Conservation (phyloP, 208 protist species). For the Leishmania turanica region DNA sequence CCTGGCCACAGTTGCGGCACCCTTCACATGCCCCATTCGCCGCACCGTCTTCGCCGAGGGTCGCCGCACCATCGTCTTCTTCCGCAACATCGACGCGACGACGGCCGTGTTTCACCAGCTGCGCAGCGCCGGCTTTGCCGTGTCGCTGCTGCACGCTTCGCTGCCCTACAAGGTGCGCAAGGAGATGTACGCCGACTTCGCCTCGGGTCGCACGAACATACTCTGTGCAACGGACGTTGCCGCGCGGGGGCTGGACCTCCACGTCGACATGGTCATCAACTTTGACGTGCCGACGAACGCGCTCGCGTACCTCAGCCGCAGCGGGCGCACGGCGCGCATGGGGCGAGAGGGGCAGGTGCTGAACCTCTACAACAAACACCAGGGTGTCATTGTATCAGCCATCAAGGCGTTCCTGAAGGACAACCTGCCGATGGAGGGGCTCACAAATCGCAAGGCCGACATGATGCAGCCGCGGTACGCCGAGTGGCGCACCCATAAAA, state of each 20-base stretch:
- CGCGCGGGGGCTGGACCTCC: conserved; percentile 78
- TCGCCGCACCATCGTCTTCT: conserved; percentile 71
- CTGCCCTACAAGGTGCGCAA: conserved; percentile 64
- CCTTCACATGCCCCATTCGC: conserved; percentile 65
- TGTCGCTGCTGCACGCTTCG: conserved; percentile 72
- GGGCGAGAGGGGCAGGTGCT: conserved; percentile 70
- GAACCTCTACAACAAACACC: conserved; percentile 75
- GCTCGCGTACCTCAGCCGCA: conserved; percentile 69
- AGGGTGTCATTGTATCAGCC: conserved; percentile 74
- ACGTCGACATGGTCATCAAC: conserved; percentile 90
- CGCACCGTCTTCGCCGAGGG: conserved; percentile 71
- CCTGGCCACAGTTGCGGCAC: conserved; percentile 69
- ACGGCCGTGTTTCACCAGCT: conserved; percentile 83
- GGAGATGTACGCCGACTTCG: conserved; percentile 71
- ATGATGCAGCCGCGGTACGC: conserved; percentile 77
- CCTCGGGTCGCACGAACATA: conserved; percentile 81
- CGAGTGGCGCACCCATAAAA: conserved; percentile 82
- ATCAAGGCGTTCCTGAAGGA: conserved; percentile 61
- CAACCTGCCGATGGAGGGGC: conserved; percentile 56
- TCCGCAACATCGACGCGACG: conserved; percentile 67
- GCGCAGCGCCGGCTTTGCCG: conserved; percentile 54
- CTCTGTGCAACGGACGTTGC: conserved; percentile 93
- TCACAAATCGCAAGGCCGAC: conserved; percentile 68
- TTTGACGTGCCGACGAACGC: conserved; percentile 86
- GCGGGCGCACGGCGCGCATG: conserved; percentile 80